A percentile compares a stretch with the other conserved stretches of the same genome.
phyloP scores from a whole-genome alignment of 2,329 filamentous ascomycete genomes.

The Lithohypha guttulata region DNA sequence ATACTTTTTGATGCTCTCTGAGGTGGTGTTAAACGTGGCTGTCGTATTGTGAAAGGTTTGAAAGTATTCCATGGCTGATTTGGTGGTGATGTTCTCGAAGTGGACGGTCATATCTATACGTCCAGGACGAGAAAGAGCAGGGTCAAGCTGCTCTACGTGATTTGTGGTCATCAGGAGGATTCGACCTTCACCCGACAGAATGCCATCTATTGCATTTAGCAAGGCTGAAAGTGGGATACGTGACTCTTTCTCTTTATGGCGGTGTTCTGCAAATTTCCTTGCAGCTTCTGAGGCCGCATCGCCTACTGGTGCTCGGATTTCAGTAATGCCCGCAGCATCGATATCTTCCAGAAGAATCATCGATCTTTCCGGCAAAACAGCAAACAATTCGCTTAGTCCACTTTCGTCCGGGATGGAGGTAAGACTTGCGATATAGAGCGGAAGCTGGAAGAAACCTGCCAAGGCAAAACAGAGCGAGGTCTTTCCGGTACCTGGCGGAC shows the following conservation, averaged over 20 bases:
- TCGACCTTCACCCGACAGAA: slow-evolving; percentile 65
- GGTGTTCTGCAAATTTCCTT: neutral
- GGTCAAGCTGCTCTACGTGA: slow-evolving; percentile 58
- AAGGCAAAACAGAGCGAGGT: no score
- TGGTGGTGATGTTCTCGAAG: no score
- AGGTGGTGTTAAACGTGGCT: no score
- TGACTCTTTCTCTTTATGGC: neutral
- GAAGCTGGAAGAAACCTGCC: no score
- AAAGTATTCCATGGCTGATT: no score
- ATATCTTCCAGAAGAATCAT: slow-evolving; percentile 61
- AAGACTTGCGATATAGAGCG: no score
- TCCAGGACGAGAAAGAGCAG: slow-evolving; percentile 62
- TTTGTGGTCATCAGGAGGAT: slow-evolving; percentile 82
- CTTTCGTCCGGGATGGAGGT: no score
- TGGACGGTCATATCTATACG: slow-evolving; percentile 57
- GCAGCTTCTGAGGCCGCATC: neutral
- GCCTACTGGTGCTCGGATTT: slow-evolving; percentile 30
- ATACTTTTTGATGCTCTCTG: no score
- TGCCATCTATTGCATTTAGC: slow-evolving; percentile 73
- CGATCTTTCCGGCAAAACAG: no score
- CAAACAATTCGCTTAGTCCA: no score
- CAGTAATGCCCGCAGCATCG: slow-evolving; percentile 48
- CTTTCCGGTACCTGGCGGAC: no score
- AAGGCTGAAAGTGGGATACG: slow-evolving; percentile 63
- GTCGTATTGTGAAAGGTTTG: no score